Base-by-base conservation (phyloP, 2,329 filamentous ascomycete genomes). In the Chrysoporthe deuterocubensis region DNA sequence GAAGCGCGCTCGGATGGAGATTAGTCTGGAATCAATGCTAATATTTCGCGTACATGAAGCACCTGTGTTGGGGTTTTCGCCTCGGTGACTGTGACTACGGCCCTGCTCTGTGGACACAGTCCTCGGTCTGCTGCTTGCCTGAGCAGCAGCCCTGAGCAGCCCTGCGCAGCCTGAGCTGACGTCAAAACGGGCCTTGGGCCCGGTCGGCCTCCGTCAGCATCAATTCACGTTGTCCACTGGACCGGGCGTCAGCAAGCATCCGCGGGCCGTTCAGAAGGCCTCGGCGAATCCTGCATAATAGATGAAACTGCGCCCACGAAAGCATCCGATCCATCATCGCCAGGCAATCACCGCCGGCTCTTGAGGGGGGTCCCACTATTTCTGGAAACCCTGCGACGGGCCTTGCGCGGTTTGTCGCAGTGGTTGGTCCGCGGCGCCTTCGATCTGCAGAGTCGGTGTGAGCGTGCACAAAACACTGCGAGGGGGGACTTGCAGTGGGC, bases 1-100 rank as follows among this genome's bases (percentile, higher is more conserved):
- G 81, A 34, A 37, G 62, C 26, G n/a, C 32, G 13, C 11, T 8
- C 4, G 26, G 18, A 21, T 8, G 34, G 34, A 40, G 9, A 16
- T 37, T 9, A 42, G 8, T 34, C 21, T 16, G 16, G 21, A 40
- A 37, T 16, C 56, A 58, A 58, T 58, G 34, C 56, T 14, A 54
- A 16, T 32, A 8, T 32, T 16, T 54, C 11, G 21, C 32, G 26
- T 26, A 32, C 50, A 21, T 54, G 26, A 54, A 34, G 26, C 5
- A 11, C 16, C 32, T 21, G 50, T 34, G 7, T 54, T 54, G 26
- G 26, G 3, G 16, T 54, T 34, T 54, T 13, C 4, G n/a, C 50
- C 48, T 54, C 4, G 26, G 11, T 54, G 50, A 34, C 50, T 18
- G 4, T 54, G 26, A 54, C 50, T 13, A 32, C 26, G 50, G 26